Evolutionary conservation across 805 yeast genomes (phyloP), one percentile per base, ranked within the genome.

Genomic region (Nakazawaea ambrosiae): DNA sequence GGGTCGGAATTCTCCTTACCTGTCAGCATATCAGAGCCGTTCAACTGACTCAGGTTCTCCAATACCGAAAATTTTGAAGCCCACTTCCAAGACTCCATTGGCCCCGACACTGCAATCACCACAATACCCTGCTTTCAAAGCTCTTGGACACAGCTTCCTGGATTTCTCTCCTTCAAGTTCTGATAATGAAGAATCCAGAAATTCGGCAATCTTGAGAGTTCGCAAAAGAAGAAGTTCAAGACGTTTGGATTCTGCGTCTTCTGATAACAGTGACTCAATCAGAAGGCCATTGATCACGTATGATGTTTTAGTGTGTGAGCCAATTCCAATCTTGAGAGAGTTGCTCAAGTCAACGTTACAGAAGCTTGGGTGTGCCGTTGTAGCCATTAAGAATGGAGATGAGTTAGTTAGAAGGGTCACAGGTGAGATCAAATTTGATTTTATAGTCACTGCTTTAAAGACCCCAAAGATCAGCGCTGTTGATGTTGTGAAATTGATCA

Each of bases 251-350:
- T 46, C 55, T 10, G 54, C 56, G 6, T 51, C 55, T 2, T 46
- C 54, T 2, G 40, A 49, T 3, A 45, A 45, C n/a, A 44, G 44
- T 28, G 36, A 35, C 9, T 11, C 10, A 17, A 17, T 19, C 6
- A 27, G 43, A n/a, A 25, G 27, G 11, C 33, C 41, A 5, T 38
- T 33, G 39, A 36, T 31, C 17, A 32, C 31, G 20, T 44, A 42
- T 47, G 89, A 85, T 53, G 78, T 88, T 4, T 62, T 90, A 32
- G 64, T 87, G 11, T 88, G 96, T 57, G 96, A 87, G 49, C 87
- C 92, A 2, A 84, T 85, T 42, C 92, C 96, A 0, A 81, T 81
- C 40, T 79, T 85, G 47, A 61, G 95, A 34, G 84, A 74, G 49
- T 68, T 85, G 11, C 70, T 81, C 20, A 70, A 76, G 30, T 73